A percentile compares a stretch with the other conserved stretches of the same genome.
These are phyloP conservation scores for Epicoccum sorghinum DNA, from an alignment of 2,329 filamentous ascomycete species.

Conservation along the genomic window DNA sequence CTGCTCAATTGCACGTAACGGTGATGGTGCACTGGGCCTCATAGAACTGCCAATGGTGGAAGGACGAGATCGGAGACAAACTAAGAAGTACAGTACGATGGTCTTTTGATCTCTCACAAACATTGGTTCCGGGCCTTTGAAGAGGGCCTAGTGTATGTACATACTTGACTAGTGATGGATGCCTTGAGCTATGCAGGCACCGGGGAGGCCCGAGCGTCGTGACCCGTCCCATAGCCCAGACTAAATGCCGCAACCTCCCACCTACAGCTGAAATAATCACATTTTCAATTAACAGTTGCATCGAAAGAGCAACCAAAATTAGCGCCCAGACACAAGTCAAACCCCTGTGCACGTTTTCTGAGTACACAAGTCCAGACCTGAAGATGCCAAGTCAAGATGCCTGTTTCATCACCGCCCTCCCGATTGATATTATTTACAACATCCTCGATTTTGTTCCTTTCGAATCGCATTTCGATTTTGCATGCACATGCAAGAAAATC, in stretches of 20 bases:
- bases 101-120: too few species aligned
- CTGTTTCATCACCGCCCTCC: conserved; percentile 5
- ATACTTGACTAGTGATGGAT: neutral
- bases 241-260: neutral
- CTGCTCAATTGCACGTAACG: too few species aligned
- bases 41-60: too few species aligned
- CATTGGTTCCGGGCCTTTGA: neutral
- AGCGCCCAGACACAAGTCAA: too few species aligned
- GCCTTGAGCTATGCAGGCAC: conserved; percentile 10
- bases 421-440: conserved; percentile 11
- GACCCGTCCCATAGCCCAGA: neutral
- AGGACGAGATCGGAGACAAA: too few species aligned
- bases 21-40: too few species aligned
- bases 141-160: neutral
- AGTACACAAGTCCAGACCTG: neutral
- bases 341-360: too few species aligned
- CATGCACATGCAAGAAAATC: conserved; percentile 17
- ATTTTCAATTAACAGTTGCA: neutral
- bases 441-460: conserved; percentile 15
- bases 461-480: conserved; percentile 17
- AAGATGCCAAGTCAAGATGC: neutral
- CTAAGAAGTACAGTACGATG: too few species aligned
- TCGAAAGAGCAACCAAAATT: too few species aligned
- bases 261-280: neutral
- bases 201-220: conserved; percentile 3